Evolutionary conservation across 148 eudicot genomes (phyloP).

Genomic region (Diospyros lotus): DNA sequence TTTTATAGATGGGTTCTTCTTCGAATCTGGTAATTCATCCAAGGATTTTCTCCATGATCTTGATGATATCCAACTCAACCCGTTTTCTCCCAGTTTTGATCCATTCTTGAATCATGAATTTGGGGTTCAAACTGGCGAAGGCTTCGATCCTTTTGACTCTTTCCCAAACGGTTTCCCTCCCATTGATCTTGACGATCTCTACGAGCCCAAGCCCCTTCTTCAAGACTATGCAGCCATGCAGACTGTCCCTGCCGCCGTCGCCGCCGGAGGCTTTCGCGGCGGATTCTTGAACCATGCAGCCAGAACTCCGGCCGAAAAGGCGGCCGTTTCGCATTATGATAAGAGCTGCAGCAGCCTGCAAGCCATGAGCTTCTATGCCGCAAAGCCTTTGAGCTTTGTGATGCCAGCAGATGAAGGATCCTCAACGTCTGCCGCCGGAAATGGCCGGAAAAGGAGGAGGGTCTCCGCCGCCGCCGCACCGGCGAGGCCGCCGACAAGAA

Average conservation of each 20-base stretch:
- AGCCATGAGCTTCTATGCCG: constrained; percentile 15
- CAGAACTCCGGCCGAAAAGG: too few species aligned
- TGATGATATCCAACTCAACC: constrained; percentile 14
- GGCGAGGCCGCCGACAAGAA: constrained; percentile 13
- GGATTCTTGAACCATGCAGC: too few species aligned
- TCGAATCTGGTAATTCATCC: constrained; percentile 25
- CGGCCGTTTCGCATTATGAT: too few species aligned
- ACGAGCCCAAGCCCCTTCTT: constrained; percentile 41
- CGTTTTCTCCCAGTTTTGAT: constrained; percentile 19
- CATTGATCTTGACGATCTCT: constrained; percentile 34
- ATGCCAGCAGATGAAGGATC: constrained; percentile 51
- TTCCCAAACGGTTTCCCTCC: constrained; percentile 20
- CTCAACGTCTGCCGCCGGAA: constrained; percentile 16
- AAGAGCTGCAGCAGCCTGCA: not conserved
- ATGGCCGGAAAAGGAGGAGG: constrained; percentile 12
- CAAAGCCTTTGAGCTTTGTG: constrained; percentile 28
- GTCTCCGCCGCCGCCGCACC: not conserved
- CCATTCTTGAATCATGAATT: constrained; percentile 35
- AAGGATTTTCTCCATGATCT: constrained; percentile 36
- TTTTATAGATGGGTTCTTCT: constrained; percentile 24
- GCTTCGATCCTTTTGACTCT: constrained; percentile 34
- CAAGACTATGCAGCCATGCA: not conserved
- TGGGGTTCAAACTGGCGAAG: constrained; percentile 23
- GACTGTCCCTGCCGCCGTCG: not conserved
- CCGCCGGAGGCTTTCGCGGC: too few species aligned